Evolutionary conservation across 345 rosid species (phyloP).

Genomic region (Eutrema yunnanense): DNA sequence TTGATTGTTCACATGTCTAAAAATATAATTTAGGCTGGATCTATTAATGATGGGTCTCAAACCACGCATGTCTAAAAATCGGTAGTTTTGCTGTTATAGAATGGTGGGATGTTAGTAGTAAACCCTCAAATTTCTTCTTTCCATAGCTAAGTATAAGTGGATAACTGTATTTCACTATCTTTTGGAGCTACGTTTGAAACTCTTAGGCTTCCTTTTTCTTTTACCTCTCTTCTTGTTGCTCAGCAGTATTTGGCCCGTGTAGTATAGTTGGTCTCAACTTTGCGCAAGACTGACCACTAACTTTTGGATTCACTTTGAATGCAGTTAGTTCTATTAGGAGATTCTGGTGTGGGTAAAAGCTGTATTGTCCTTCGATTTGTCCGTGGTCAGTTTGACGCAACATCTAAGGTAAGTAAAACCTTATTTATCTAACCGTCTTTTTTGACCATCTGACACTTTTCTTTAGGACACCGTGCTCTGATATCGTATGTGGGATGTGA

Average conservation of each 20-base stretch:
- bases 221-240: background rate
- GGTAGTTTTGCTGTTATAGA: background rate
- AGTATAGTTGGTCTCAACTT: background rate
- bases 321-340: constrained; percentile 91
- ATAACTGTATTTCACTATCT: background rate
- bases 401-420: constrained; percentile 62
- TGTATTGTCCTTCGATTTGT: constrained; percentile 99
- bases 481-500: background rate
- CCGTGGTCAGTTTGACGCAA: constrained; percentile 96
- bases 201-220: background rate
- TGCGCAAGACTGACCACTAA: background rate
- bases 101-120: background rate
- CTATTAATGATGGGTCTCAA: too few species aligned
- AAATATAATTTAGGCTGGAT: too few species aligned
- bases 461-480: background rate
- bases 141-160: background rate
- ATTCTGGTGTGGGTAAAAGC: constrained; percentile 98
- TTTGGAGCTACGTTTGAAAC: background rate
- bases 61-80: too few species aligned
- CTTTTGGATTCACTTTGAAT: constrained; percentile 11
- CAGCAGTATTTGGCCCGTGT: background rate
- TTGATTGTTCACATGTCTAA: too few species aligned
- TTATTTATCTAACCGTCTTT: background rate
- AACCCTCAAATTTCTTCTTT: background rate
- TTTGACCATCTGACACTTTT: background rate